Evolutionary conservation across 306 rosid species (phyloP).

Genomic region (Cicer bijugum): DNA sequence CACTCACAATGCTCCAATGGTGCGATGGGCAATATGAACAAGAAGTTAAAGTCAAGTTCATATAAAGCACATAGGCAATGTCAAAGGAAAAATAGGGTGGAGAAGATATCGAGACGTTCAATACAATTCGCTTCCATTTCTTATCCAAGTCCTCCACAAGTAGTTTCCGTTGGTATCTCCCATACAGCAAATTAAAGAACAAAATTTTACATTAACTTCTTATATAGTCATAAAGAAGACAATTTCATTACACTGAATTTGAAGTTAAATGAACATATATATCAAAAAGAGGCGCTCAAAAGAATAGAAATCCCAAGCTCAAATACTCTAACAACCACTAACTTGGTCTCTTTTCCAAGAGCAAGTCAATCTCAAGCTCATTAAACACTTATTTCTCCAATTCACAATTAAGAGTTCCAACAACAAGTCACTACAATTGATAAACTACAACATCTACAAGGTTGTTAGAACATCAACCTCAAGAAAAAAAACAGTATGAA

Average conservation of each 20-base stretch:
- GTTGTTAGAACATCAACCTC: background rate
- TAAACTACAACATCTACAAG: slow-evolving; percentile 15
- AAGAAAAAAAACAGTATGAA: no score
- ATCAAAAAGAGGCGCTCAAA: background rate
- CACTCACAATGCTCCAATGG: slow-evolving; percentile 97
- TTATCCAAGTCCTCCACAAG: slow-evolving; percentile 84
- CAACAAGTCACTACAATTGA: background rate
- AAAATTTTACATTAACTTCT: slow-evolving; percentile 40
- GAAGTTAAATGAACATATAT: background rate
- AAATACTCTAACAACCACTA: slow-evolving; percentile 10
- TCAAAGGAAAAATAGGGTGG: slow-evolving; percentile 19
- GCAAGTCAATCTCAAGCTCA: background rate
- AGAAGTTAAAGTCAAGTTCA: slow-evolving; percentile 42
- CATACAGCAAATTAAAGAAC: slow-evolving; percentile 70
- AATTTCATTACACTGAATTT: slow-evolving; percentile 11
- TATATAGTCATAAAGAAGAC: background rate
- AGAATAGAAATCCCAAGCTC: slow-evolving; percentile 31
- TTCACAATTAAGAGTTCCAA: slow-evolving; percentile 9
- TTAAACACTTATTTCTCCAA: slow-evolving; percentile 17
- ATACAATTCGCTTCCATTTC: slow-evolving; percentile 79
- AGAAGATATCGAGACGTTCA: slow-evolving; percentile 63
- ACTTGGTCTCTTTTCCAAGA: background rate
- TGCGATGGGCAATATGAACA: slow-evolving; percentile 66
- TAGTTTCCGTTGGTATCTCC: slow-evolving; percentile 70
- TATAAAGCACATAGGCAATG: slow-evolving; percentile 10